Evolutionary conservation across 2,329 filamentous ascomycete species (phyloP).

Genomic region (Xylariaceae sp.): DNA sequence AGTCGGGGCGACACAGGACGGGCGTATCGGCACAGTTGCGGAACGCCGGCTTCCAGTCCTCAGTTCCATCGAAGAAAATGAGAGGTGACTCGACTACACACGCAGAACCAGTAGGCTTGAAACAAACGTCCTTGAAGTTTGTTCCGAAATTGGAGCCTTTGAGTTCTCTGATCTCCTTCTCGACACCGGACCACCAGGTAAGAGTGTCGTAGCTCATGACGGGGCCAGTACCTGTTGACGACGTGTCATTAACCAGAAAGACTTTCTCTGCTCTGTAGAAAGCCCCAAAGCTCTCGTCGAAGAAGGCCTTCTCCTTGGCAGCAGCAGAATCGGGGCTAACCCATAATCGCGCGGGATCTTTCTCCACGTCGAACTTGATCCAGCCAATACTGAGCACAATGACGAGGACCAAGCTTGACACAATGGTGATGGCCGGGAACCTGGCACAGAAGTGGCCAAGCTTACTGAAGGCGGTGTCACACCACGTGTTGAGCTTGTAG

Average conservation of each 20-base stretch:
- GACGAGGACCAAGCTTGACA: slow-evolving; percentile 69
- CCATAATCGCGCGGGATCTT: slow-evolving; percentile 87
- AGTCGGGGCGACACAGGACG: slow-evolving; percentile 80
- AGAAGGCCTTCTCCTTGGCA: slow-evolving; percentile 89
- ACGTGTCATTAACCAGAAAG: slow-evolving; percentile 87
- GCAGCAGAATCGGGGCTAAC: slow-evolving; percentile 91
- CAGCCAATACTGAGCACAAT: slow-evolving; percentile 79
- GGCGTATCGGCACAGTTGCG: slow-evolving; percentile 73
- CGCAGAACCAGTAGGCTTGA: slow-evolving; percentile 83
- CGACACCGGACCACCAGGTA: slow-evolving; percentile 89
- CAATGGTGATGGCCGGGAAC: slow-evolving; percentile 82
- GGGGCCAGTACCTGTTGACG: slow-evolving; percentile 59
- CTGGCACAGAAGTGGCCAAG: slow-evolving; percentile 77
- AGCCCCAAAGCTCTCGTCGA: slow-evolving; percentile 87
- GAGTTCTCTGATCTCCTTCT: slow-evolving; percentile 69
- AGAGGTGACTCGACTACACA: slow-evolving; percentile 94
- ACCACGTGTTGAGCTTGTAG: slow-evolving; percentile 80
- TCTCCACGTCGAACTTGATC: slow-evolving; percentile 85
- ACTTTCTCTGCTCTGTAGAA: slow-evolving; percentile 94
- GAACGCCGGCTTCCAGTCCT: slow-evolving; percentile 69
- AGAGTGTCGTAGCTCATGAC: slow-evolving; percentile 87
- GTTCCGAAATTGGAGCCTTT: slow-evolving; percentile 66
- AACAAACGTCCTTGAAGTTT: slow-evolving; percentile 80
- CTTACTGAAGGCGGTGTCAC: slow-evolving; percentile 74
- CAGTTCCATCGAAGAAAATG: slow-evolving; percentile 72